A percentile compares a stretch with the other conserved stretches of the same genome.
These are phyloP conservation scores for Gynandropsis gynandra DNA, from an alignment of 345 rosid species.

Conservation along the genomic window DNA sequence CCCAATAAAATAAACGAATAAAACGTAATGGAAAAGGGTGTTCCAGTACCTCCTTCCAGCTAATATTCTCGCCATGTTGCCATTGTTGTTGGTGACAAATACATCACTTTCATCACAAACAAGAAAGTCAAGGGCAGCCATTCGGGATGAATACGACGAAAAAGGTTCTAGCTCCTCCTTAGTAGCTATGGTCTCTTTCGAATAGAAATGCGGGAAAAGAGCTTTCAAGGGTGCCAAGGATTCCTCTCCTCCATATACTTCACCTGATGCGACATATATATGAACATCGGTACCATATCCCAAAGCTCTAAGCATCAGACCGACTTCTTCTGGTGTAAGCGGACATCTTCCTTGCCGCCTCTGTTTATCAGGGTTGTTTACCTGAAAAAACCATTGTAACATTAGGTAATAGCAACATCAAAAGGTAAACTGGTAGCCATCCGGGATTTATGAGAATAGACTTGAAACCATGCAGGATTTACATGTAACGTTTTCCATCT, in stretches of 20 bases:
- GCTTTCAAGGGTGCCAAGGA: slow-evolving; percentile 72
- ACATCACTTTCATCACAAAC: slow-evolving; percentile 96
- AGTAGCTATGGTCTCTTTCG: slow-evolving; percentile 75
- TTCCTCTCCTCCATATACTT: slow-evolving; percentile 85
- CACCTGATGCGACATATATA: slow-evolving; percentile 95
- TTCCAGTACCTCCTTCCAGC: slow-evolving; percentile 76
- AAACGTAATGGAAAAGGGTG: slow-evolving; percentile 4
- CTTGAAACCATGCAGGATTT: slow-evolving; percentile 10
- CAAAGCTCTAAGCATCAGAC: slow-evolving; percentile 91
- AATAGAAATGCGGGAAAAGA: slow-evolving; percentile 79
- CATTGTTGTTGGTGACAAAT: slow-evolving; percentile 94
- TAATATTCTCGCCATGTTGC: slow-evolving; percentile 91
- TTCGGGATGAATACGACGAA: slow-evolving; percentile 80
- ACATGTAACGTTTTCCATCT: slow-evolving; percentile 99
- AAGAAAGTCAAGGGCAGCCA: slow-evolving; percentile 98
- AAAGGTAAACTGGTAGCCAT: no score
- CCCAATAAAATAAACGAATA: slow-evolving; percentile 6
- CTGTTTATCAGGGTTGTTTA: slow-evolving; percentile 71
- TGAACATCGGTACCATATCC: slow-evolving; percentile 89
- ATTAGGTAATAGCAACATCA: background rate
- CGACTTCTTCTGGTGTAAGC: slow-evolving; percentile 92
- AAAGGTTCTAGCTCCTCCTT: slow-evolving; percentile 74
- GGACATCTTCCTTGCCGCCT: slow-evolving; percentile 99
- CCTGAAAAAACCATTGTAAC: slow-evolving; percentile 38
- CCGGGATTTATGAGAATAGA: no score